phyloP scores from a whole-genome alignment of 805 yeast species.

The Dipodascopsis tothii region DNA sequence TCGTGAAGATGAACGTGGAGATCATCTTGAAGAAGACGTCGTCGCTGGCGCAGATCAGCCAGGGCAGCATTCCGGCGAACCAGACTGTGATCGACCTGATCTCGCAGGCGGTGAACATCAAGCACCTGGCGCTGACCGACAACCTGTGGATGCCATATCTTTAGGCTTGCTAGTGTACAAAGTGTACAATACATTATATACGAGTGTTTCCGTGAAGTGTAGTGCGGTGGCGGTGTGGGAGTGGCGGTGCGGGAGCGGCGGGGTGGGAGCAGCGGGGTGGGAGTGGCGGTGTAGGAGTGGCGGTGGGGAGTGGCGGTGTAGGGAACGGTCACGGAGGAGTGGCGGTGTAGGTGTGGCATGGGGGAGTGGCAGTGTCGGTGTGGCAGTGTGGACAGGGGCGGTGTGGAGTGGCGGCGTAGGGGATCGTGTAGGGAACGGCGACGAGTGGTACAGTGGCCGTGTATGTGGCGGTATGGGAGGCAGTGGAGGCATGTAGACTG shows the following conservation, averaged over 20 bases:
- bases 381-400: not conserved
- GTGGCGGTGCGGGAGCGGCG: no score
- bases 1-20: slow-evolving; percentile 83
- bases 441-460: no score
- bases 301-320: no score
- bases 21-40: slow-evolving; percentile 69
- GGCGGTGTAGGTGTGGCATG: not conserved
- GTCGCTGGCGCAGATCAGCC: slow-evolving; percentile 61
- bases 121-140: slow-evolving; percentile 85
- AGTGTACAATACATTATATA: slow-evolving; percentile 1
- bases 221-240: no score
- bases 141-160: slow-evolving; percentile 93
- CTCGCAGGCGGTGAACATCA: slow-evolving; percentile 90
- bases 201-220: not conserved
- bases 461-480: no score
- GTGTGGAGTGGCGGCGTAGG: no score
- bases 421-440: no score
- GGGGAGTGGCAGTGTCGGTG: not conserved
- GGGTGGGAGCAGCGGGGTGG: no score
- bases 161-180: no score
- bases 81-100: slow-evolving; percentile 86
- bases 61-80: slow-evolving; percentile 62
- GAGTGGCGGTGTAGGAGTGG: no score
- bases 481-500: no score
- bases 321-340: no score